phyloP scores from a whole-genome alignment of 2,329 filamentous ascomycete genomes.

The Neofusicoccum parvum region DNA sequence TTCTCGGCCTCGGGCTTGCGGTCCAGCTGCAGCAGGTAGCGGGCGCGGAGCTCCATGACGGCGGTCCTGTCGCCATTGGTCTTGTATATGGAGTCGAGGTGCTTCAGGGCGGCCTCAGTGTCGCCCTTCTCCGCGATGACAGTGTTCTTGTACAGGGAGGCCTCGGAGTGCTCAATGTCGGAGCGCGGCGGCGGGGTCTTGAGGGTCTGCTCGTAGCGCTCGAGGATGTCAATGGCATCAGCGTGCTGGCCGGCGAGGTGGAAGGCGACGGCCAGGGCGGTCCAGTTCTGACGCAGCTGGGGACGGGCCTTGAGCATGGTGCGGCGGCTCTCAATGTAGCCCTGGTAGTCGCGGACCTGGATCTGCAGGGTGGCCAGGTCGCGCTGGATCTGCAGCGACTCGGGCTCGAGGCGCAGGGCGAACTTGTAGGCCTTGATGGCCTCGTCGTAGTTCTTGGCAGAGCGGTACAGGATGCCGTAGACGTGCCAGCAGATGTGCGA shows the following conservation, averaged over 20 bases:
- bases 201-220: slow-evolving; percentile 89
- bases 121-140: slow-evolving; percentile 92
- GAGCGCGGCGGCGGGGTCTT: slow-evolving; percentile 75
- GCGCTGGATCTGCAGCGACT: slow-evolving; percentile 88
- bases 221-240: slow-evolving; percentile 88
- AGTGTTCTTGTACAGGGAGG: slow-evolving; percentile 89
- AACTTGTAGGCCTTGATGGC: slow-evolving; percentile 99
- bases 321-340: slow-evolving; percentile 86
- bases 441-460: slow-evolving; percentile 97
- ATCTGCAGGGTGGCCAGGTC: slow-evolving; percentile 91
- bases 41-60: slow-evolving; percentile 81
- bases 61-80: slow-evolving; percentile 80
- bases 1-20: slow-evolving; percentile 77
- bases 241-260: slow-evolving; percentile 83
- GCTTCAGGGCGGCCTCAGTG: slow-evolving; percentile 78
- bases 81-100: slow-evolving; percentile 77
- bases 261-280: slow-evolving; percentile 89
- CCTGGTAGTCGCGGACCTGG: slow-evolving; percentile 94
- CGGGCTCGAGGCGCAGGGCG: slow-evolving; percentile 89
- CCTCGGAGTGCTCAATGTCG: slow-evolving; percentile 92
- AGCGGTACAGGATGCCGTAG: slow-evolving; percentile 89
- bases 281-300: slow-evolving; percentile 89
- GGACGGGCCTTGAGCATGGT: slow-evolving; percentile 86
- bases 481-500: slow-evolving; percentile 99
- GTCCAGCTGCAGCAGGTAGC: slow-evolving; percentile 78